Base-by-base conservation (phyloP, 2,329 filamentous ascomycete genomes). In the Xylariales sp. region DNA sequence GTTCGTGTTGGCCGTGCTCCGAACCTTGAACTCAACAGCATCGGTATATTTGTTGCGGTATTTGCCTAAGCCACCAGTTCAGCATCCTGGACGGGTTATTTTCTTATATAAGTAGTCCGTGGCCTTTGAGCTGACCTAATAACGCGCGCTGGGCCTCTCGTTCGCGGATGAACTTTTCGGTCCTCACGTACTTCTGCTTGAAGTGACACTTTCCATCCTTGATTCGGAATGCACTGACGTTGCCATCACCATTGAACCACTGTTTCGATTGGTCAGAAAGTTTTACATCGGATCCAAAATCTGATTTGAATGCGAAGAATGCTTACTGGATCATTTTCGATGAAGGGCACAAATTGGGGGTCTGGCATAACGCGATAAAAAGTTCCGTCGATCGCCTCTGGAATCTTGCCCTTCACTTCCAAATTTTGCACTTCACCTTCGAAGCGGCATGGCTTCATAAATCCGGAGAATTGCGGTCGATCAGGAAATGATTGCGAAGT, bases 1-100 rank as follows among this genome's bases (percentile, higher is more conserved):
- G 41, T 76, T 75, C 1, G 72, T 76, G 41, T 77, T 76, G 4
- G 70, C 62, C 0, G 63, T 65, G 13, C 46, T 59, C 27, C 54
- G 50, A 10, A 60, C 40, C 17, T 53, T 51, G 32, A 57, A 53
- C 33, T 57, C 48, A 12, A 63, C 56, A 2, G 55, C 56, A 44
- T 66, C 60, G 4, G 62, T 65, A 43, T 48, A 64, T 18, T 52
- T 57, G 40, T 66, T 67, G 20, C 63, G 58, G 33, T 67, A 67
- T 32, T 60, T 61, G n/a, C n/a, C n/a, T n/a, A n/a, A n/a, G n/a
- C n/a, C n/a, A n/a, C n/a, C n/a, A n/a, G n/a, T n/a, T n/a, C n/a
- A n/a, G n/a, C n/a, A n/a, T n/a, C n/a, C n/a, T n/a, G n/a, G n/a
- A n/a, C n/a, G n/a, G n/a, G n/a, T n/a, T n/a, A n/a, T n/a, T n/a